phyloP scores from a whole-genome alignment of 352 stramenopile genomes.

The Phytopythium cucurbitacearum region DNA sequence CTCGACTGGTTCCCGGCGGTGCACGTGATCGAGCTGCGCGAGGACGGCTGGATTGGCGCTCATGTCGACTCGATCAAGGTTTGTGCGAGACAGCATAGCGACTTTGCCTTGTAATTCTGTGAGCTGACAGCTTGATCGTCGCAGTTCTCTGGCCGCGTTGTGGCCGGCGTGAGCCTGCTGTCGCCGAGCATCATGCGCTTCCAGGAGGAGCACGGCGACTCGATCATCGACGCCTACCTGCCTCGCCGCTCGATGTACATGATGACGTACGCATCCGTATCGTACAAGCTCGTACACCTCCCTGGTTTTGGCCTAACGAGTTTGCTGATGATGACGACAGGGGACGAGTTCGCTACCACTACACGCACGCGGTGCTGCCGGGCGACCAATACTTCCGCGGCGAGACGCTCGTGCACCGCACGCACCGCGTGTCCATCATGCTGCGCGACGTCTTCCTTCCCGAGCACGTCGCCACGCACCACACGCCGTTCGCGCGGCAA shows the following conservation, averaged over 20 bases:
- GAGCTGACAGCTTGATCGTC: background rate
- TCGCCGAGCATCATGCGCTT: slow-evolving; percentile 84
- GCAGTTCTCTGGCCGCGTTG: slow-evolving; percentile 74
- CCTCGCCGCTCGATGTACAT: slow-evolving; percentile 81
- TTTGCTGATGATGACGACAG: slow-evolving; percentile 11
- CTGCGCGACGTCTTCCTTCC: slow-evolving; percentile 61
- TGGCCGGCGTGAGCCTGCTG: slow-evolving; percentile 71
- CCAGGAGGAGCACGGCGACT: slow-evolving; percentile 73
- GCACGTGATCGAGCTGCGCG: slow-evolving; percentile 79
- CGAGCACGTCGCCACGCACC: slow-evolving; percentile 31
- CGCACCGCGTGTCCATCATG: slow-evolving; percentile 82
- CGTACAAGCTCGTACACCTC: background rate
- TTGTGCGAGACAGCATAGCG: background rate
- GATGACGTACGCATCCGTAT: slow-evolving; percentile 58
- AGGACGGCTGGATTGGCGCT: slow-evolving; percentile 81
- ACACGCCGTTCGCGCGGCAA: slow-evolving; percentile 24
- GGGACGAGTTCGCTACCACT: slow-evolving; percentile 76
- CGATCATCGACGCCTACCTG: slow-evolving; percentile 60
- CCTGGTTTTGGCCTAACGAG: background rate
- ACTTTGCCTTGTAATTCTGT: background rate
- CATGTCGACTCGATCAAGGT: slow-evolving; percentile 87
- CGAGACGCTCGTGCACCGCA: slow-evolving; percentile 57
- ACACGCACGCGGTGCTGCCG: slow-evolving; percentile 83
- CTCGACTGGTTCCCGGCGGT: slow-evolving; percentile 70
- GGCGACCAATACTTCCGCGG: slow-evolving; percentile 51